A percentile compares a stretch with the other conserved stretches of the same genome.
phyloP scores from a whole-genome alignment of 2,329 filamentous ascomycete genomes.

The Sclerotinia nivalis region DNA sequence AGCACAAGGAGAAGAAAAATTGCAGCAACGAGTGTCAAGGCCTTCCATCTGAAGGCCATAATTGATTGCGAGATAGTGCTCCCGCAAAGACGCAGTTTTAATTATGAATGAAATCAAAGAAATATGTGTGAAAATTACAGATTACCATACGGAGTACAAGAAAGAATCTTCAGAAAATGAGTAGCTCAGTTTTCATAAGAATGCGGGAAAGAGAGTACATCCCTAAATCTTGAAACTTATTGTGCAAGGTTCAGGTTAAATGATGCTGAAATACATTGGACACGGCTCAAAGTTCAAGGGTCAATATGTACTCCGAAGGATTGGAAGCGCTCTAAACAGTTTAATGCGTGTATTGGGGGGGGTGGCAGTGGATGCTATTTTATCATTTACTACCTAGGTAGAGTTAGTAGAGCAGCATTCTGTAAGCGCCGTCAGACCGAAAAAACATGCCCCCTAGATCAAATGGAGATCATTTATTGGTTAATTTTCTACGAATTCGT shows the following conservation, averaged over 20 bases:
- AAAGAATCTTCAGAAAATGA: neutral
- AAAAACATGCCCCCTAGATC: neutral
- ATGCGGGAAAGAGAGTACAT: neutral
- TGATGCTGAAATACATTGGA: neutral
- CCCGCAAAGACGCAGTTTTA: neutral
- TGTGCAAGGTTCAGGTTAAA: neutral
- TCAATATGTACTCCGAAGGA: neutral
- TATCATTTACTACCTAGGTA: neutral
- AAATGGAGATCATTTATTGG: neutral
- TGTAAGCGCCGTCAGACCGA: neutral
- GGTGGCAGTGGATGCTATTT: neutral
- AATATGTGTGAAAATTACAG: too few species aligned
- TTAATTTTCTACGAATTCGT: neutral
- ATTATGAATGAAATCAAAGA: neutral
- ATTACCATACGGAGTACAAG: neutral
- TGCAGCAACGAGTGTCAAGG: neutral
- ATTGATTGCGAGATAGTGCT: neutral
- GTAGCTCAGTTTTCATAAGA: neutral
- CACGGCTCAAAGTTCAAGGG: neutral
- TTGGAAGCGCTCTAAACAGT: neutral
- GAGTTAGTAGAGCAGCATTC: neutral
- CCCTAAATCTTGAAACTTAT: neutral
- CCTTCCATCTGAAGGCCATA: constrained; percentile 19
- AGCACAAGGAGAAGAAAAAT: constrained; percentile 8
- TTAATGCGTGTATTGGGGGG: neutral